Evolutionary conservation across 192 early-diverging fungal species (phyloP).

Genomic region (Rhizophagus clarus): DNA sequence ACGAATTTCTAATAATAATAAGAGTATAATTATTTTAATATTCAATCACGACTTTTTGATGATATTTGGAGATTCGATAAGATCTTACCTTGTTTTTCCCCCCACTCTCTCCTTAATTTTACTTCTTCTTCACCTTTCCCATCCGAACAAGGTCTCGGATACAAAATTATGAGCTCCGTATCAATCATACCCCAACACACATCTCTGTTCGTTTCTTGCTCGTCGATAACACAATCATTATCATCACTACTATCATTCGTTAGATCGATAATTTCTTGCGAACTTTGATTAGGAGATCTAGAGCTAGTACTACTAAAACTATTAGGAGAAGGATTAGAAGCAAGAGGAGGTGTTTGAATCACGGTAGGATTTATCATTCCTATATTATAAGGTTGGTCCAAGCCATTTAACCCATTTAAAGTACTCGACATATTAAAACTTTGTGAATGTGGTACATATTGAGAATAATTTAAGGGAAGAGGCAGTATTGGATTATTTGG

Average conservation of each 20-base stretch:
- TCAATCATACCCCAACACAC: conserved; percentile 47
- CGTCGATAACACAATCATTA: conserved; percentile 41
- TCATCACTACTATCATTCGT: conserved; percentile 40
- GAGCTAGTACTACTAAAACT: conserved; percentile 26
- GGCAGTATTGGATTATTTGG: too few relatives aligned
- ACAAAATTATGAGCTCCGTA: conserved; percentile 37
- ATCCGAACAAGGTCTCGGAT: conserved; percentile 39
- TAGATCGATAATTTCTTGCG: conserved; percentile 32
- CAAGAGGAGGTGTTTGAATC: background rate
- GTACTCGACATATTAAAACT: background rate
- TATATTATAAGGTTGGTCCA: background rate
- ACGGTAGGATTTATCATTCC: background rate
- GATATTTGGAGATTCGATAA: conserved; percentile 36
- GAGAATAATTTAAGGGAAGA: background rate
- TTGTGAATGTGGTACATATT: background rate
- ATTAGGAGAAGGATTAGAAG: conserved; percentile 1
- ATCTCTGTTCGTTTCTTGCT: conserved; percentile 41
- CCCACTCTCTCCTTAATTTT: conserved; percentile 35
- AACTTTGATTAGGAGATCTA: conserved; percentile 3
- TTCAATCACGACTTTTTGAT: conserved; percentile 27
- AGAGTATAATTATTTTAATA: background rate
- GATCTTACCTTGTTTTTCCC: conserved; percentile 38
- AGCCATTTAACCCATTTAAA: too few relatives aligned
- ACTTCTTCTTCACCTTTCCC: conserved; percentile 37
- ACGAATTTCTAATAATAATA: background rate